Conservation (phyloP, 805 yeast species). For the Saccharomycopsis javanensis region DNA sequence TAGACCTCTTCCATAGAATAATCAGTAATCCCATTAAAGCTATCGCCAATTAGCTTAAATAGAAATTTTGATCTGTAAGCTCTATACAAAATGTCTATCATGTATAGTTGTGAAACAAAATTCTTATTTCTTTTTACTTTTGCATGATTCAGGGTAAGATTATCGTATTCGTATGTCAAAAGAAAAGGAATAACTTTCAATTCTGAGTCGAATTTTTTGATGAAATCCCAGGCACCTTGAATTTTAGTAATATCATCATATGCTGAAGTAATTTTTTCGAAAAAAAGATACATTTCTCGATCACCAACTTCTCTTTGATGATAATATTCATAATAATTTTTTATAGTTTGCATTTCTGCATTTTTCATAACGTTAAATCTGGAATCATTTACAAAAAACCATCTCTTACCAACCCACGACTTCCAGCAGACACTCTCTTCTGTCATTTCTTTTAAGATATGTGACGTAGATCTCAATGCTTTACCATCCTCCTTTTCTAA, state of each 20-base stretch:
- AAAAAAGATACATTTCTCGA: not conserved
- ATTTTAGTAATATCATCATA: not conserved
- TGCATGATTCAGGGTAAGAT: not conserved
- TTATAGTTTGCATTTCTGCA: not conserved
- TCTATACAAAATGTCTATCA: not conserved
- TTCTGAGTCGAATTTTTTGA: not conserved
- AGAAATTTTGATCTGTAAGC: not conserved
- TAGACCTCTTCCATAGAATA: not conserved
- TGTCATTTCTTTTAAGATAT: not conserved
- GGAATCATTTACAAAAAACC: not conserved
- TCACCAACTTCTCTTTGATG: not conserved
- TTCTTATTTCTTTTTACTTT: not conserved
- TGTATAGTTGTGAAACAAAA: not conserved
- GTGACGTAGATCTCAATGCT: not conserved
- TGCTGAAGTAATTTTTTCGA: not conserved
- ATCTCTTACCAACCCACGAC: not conserved
- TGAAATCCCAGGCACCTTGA: not conserved
- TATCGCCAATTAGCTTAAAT: not conserved
- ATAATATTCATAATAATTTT: not conserved
- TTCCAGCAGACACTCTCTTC: not conserved
- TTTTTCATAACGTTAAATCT: not conserved
- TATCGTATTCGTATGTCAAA: not conserved
- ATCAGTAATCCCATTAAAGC: not conserved
- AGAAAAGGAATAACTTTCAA: not conserved
- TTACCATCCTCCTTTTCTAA: not conserved